Conservation (phyloP, 129 eudicot genomes). For the Tagetes erecta region DNA sequence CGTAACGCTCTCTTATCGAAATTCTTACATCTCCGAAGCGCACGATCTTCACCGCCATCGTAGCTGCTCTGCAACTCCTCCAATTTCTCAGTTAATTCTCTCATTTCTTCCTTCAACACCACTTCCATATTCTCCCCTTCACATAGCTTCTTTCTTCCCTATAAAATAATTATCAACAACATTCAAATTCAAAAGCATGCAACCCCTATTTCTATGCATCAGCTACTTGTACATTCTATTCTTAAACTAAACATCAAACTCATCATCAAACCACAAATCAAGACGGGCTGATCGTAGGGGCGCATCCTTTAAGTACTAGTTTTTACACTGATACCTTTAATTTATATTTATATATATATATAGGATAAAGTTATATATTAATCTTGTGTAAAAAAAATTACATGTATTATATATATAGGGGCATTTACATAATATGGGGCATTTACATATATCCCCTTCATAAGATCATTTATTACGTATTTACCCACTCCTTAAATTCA, state of each 20-base stretch:
- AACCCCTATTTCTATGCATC: not conserved
- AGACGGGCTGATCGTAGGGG: too few relatives aligned
- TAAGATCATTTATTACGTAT: too few relatives aligned
- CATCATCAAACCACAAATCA: not conserved
- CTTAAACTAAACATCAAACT: not conserved
- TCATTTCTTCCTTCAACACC: constrained; percentile 77
- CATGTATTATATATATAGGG: too few relatives aligned
- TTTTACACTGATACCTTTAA: too few relatives aligned
- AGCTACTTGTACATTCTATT: constrained; percentile 2
- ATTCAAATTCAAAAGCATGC: not conserved
- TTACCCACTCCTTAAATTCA: too few relatives aligned
- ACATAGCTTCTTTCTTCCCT: constrained; percentile 75
- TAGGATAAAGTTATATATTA: too few relatives aligned
- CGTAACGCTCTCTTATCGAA: constrained; percentile 64
- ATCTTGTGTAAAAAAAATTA: too few relatives aligned
- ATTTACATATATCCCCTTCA: too few relatives aligned
- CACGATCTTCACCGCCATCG: constrained; percentile 40
- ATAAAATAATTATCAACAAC: not conserved
- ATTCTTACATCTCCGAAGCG: constrained; percentile 54
- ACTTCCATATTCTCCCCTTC: constrained; percentile 66
- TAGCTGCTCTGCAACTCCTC: constrained; percentile 55
- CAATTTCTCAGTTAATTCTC: constrained; percentile 69
- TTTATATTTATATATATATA: too few relatives aligned
- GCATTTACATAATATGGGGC: too few relatives aligned
- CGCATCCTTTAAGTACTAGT: too few relatives aligned